These are phyloP conservation scores for Leccinum fibrillosum DNA, from an alignment of 768 basidiomycete genomes.

Conservation along the genomic window DNA sequence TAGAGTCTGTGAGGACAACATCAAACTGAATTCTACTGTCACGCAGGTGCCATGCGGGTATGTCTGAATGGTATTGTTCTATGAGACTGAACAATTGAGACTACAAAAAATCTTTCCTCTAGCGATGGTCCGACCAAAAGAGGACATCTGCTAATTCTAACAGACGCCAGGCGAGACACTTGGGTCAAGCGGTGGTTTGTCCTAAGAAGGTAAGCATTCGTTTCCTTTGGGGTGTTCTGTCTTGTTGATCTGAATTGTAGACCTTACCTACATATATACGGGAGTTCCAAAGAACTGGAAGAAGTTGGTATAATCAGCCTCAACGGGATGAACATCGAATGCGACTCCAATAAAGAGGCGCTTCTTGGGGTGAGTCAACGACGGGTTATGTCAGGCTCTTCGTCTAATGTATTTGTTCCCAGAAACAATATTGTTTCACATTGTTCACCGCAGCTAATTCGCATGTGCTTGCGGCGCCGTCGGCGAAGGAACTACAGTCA, in stretches of 20 bases:
- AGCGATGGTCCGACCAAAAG: conserved; percentile 85
- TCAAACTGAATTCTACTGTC: conserved; percentile 71
- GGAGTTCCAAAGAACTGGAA: conserved; percentile 79
- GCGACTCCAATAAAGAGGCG: conserved; percentile 82
- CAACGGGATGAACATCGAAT: conserved; percentile 79
- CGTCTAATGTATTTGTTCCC: conserved; percentile 8
- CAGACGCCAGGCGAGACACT: conserved; percentile 70
- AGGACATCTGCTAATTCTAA: conserved; percentile 77
- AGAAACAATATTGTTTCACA: conserved; percentile 87
- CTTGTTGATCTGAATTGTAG: conserved; percentile 38
- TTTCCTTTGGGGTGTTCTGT: background rate
- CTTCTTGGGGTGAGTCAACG: conserved; percentile 68
- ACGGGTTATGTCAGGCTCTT: background rate
- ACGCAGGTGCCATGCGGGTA: conserved; percentile 74
- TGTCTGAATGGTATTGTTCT: conserved; percentile 16
- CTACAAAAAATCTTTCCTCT: background rate
- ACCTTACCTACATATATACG: conserved; percentile 87
- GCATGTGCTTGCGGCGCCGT: conserved; percentile 82
- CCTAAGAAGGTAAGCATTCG: conserved; percentile 60
- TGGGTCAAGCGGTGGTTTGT: conserved; percentile 91
- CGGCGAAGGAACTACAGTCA: conserved; percentile 74
- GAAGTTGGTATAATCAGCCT: conserved; percentile 83
- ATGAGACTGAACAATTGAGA: background rate
- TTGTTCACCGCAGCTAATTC: conserved; percentile 92
- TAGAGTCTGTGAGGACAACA: conserved; percentile 42